Percentiles rank a stretch among this genome's conserved stretches.
Conservation (phyloP, 441 rosid genomes). For the Jatropha multifida region DNA sequence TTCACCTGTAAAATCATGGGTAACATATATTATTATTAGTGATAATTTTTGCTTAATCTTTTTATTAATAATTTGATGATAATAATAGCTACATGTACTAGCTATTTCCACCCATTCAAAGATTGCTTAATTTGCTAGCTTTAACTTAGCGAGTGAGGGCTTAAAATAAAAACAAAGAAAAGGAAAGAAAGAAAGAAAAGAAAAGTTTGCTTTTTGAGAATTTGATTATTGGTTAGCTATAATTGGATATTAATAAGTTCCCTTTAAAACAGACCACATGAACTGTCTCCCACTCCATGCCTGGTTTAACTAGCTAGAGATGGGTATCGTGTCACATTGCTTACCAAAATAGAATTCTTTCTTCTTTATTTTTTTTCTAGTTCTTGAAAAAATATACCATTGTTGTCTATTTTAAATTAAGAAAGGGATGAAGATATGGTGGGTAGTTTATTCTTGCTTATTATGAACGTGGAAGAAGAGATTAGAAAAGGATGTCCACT, state of each 20-base stretch:
- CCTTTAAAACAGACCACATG: conserved; percentile 55
- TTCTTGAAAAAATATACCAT: not conserved
- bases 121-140: conserved; percentile 18
- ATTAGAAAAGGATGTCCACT: conserved; percentile 50
- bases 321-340: conserved; percentile 78
- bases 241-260: conserved; percentile 37
- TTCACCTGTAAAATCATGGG: no score
- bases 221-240: conserved; percentile 16
- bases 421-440: conserved; percentile 24
- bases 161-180: no score
- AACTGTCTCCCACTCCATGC: conserved; percentile 83
- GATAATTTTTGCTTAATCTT: not conserved
- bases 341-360: conserved; percentile 38
- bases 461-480: conserved; percentile 33
- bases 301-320: conserved; percentile 51
- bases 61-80: conserved; percentile 18
- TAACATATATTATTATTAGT: not conserved
- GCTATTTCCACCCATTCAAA: conserved; percentile 24
- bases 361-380: not conserved
- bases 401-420: not conserved
- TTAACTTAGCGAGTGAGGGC: not conserved
- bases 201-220: not conserved
- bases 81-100: not conserved
- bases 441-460: conserved; percentile 40
- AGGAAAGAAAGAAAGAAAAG: not conserved